These are phyloP conservation scores for Martiniozyma abietophila DNA, from an alignment of 805 yeast species.

Conservation along the genomic window DNA sequence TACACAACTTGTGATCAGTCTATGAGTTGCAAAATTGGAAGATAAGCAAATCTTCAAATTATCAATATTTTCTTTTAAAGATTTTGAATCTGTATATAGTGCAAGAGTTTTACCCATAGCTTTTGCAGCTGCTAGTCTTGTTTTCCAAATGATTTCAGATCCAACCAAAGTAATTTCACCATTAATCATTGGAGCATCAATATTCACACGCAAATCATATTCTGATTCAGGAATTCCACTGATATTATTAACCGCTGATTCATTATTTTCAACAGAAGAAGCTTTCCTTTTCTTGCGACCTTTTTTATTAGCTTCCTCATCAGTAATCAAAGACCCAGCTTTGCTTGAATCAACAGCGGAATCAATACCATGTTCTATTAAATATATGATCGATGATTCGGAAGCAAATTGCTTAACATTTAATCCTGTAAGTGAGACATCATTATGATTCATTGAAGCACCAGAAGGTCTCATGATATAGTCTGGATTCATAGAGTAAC, in stretches of 20 bases:
- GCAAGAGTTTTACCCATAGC: constrained; percentile 67
- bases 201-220: constrained; percentile 58
- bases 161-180: constrained; percentile 91
- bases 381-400: constrained; percentile 2
- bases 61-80: constrained; percentile 21
- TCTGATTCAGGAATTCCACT: constrained; percentile 42
- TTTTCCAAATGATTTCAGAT: constrained; percentile 57
- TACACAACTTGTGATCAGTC: constrained; percentile 58
- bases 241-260: constrained; percentile 1
- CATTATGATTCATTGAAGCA: constrained; percentile 25
- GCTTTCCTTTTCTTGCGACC: constrained; percentile 43
- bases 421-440: constrained; percentile 21
- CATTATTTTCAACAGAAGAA: constrained; percentile 4
- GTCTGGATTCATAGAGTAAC: constrained; percentile 72
- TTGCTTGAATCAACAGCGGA: too few species aligned
- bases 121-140: constrained; percentile 65
- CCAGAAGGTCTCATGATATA: constrained; percentile 78
- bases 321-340: constrained; percentile 6
- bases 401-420: constrained; percentile 12
- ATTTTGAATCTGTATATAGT: constrained; percentile 30
- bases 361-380: constrained; percentile 5
- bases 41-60: constrained; percentile 28
- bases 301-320: constrained; percentile 11
- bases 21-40: constrained; percentile 72
- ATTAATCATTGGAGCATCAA: constrained; percentile 83